Evolutionary conservation across 192 early-diverging fungal species (phyloP).

Genomic region (Blastocladiella britannica): DNA sequence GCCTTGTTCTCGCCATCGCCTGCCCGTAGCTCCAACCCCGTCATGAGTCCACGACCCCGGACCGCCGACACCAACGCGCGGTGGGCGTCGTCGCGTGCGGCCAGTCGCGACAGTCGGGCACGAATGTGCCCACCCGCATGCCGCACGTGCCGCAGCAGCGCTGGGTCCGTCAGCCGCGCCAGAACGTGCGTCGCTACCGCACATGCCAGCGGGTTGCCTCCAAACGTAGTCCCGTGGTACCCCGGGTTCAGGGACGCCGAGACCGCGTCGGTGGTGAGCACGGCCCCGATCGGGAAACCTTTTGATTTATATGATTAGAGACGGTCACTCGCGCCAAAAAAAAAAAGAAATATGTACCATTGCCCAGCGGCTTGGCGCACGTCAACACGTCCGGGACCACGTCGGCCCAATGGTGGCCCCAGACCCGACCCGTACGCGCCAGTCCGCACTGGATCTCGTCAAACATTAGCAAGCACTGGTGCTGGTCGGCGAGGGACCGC

Average conservation of each 20-base stretch:
- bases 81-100: too few relatives aligned
- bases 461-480: conserved; percentile 65
- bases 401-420: not conserved
- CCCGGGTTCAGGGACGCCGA: conserved; percentile 64
- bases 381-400: not conserved
- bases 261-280: conserved; percentile 51
- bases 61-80: conserved; percentile 42
- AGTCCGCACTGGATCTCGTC: conserved; percentile 35
- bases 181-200: conserved; percentile 59
- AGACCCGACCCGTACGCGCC: not conserved
- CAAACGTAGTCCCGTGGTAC: conserved; percentile 97
- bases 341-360: conserved; percentile 7
- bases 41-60: conserved; percentile 67
- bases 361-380: not conserved
- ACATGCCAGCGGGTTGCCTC: conserved; percentile 80
- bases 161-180: conserved; percentile 38
- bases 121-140: conserved; percentile 21
- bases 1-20: too few relatives aligned
- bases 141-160: conserved; percentile 53
- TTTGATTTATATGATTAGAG: conserved; percentile 18
- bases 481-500: conserved; percentile 58
- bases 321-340: conserved; percentile 27
- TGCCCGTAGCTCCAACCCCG: conserved; percentile 81
- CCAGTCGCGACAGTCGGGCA: too few relatives aligned
- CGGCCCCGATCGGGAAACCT: conserved; percentile 90